These are phyloP conservation scores for Tolypocladium album DNA, from an alignment of 2,329 filamentous ascomycete species.

Conservation along the genomic window DNA sequence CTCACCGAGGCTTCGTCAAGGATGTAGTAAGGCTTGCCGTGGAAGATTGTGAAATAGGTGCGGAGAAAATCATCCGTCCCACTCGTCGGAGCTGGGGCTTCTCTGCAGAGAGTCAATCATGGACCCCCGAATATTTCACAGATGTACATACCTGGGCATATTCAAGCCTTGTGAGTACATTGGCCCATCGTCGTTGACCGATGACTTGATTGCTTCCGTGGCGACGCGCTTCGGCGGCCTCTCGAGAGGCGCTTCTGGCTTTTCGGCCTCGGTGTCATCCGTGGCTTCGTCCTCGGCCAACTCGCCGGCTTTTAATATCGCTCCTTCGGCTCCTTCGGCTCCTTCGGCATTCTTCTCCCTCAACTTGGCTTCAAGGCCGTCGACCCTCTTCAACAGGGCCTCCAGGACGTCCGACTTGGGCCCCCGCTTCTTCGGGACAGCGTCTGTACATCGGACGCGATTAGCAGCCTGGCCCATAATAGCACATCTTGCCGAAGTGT, in stretches of 20 bases:
- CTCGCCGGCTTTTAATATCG: not conserved
- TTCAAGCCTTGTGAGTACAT: no score
- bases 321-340: slow-evolving; percentile 16
- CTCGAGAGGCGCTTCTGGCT: slow-evolving; percentile 14
- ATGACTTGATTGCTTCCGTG: slow-evolving; percentile 21
- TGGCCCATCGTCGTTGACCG: not conserved
- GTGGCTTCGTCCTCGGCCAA: not conserved
- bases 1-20: slow-evolving; percentile 67
- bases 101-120: slow-evolving; percentile 19
- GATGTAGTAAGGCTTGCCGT: slow-evolving; percentile 74
- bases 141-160: not conserved
- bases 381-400: slow-evolving; percentile 72
- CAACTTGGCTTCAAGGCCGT: slow-evolving; percentile 71
- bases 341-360: slow-evolving; percentile 50
- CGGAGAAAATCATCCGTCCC: slow-evolving; percentile 58
- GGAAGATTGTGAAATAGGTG: slow-evolving; percentile 68
- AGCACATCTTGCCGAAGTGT: not conserved
- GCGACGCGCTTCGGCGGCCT: slow-evolving; percentile 29
- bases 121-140: not conserved
- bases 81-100: slow-evolving; percentile 32
- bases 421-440: slow-evolving; percentile 79
- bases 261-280: not conserved
- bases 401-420: slow-evolving; percentile 86
- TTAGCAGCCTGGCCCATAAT: not conserved
- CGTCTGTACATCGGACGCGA: slow-evolving; percentile 42